These are phyloP conservation scores for Aspergillus ellipticus DNA, from an alignment of 495 filamentous ascomycete species.

Conservation along the genomic window DNA sequence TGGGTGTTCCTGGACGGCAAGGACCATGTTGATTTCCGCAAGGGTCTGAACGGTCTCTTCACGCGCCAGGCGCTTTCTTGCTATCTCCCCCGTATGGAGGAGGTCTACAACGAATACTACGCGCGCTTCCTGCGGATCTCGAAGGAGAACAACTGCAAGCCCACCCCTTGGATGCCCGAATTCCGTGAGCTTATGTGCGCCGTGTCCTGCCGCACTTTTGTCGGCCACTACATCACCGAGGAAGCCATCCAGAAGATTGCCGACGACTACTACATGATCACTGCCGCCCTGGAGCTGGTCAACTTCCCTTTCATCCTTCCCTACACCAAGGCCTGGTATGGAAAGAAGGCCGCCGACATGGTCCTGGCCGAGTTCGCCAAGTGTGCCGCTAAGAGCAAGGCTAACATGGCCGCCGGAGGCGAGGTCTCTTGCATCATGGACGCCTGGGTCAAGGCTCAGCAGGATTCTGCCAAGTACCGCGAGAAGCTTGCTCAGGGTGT, in stretches of 20 bases:
- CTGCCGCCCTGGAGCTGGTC: constrained; percentile 91
- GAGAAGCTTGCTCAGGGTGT: constrained; percentile 68
- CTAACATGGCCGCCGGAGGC: constrained; percentile 87
- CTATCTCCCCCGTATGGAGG: constrained; percentile 91
- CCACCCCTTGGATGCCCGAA: constrained; percentile 80
- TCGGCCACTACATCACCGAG: constrained; percentile 90
- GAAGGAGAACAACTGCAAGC: constrained; percentile 59
- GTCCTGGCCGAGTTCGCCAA: constrained; percentile 85
- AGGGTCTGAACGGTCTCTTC: constrained; percentile 92
- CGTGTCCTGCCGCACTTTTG: constrained; percentile 91
- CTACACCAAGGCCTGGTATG: constrained; percentile 95
- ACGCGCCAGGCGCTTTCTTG: constrained; percentile 81
- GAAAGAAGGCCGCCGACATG: constrained; percentile 92
- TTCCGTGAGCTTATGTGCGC: constrained; percentile 97
- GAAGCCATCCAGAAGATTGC: constrained; percentile 90
- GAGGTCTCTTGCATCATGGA: constrained; percentile 91
- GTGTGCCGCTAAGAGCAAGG: constrained; percentile 90
- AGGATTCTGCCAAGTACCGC: constrained; percentile 73
- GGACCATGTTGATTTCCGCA: constrained; percentile 93
- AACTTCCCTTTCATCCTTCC: constrained; percentile 98
- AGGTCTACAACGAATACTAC: constrained; percentile 87
- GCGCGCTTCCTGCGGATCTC: constrained; percentile 71
- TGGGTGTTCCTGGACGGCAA: constrained; percentile 98
- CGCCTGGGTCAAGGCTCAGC: constrained; percentile 82
- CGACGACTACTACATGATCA: constrained; percentile 95